A percentile compares a stretch with the other conserved stretches of the same genome.
Conservation (phyloP, 306 rosid species). For the Cucumis cinereus region DNA sequence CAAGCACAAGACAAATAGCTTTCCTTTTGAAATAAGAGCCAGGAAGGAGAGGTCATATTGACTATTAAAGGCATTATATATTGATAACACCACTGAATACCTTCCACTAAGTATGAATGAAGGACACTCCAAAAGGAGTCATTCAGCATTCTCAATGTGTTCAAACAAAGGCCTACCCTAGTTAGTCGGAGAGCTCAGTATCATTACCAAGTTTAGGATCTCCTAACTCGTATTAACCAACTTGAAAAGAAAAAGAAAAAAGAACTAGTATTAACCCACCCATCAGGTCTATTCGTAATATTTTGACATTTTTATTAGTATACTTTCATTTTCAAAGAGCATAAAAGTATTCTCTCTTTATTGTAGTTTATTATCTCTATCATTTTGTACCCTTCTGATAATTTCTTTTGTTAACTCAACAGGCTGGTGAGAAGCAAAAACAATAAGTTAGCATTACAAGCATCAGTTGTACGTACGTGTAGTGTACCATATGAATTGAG, state of each 20-base stretch:
- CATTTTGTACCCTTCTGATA: conserved; percentile 10
- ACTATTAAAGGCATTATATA: neutral
- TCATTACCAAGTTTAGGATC: neutral
- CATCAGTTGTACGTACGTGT: neutral
- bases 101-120: neutral
- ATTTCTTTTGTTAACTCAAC: conserved; percentile 16
- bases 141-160: neutral
- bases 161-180: neutral
- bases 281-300: neutral
- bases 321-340: neutral
- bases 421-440: conserved; percentile 7
- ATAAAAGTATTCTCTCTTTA: neutral
- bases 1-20: neutral
- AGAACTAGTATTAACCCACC: neutral
- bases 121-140: neutral
- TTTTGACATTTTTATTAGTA: neutral
- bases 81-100: neutral
- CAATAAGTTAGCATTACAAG: neutral
- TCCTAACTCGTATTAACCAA: neutral
- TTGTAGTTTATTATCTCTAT: neutral
- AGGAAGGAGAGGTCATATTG: neutral
- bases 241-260: too few relatives aligned
- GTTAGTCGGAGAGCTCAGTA: neutral
- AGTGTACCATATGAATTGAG: neutral
- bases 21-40: neutral